Conservation (phyloP, 169 alveolate species). For the Neospora caninum region DNA sequence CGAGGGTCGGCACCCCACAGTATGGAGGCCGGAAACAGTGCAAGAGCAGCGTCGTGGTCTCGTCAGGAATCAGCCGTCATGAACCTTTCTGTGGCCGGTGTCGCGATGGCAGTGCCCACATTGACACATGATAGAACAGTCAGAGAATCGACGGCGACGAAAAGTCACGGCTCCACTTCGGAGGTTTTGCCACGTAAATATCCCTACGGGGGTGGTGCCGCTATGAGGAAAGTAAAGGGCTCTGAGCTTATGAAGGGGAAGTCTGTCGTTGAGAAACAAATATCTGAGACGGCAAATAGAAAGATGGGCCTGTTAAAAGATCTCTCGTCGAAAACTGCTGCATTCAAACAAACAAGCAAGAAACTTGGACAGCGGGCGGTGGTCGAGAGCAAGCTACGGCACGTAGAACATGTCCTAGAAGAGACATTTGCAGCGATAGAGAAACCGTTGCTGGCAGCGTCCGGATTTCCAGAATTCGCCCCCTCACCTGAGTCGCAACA, state of each 20-base stretch:
- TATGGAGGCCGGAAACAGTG: not conserved
- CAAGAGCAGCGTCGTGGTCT: not conserved
- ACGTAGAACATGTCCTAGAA: not conserved
- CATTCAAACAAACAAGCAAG: conserved; percentile 17
- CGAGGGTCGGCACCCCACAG: not conserved
- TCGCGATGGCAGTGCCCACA: not conserved
- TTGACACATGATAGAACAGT: not conserved
- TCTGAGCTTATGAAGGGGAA: not conserved
- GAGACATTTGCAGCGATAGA: not conserved
- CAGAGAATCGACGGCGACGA: not conserved
- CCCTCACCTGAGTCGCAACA: not conserved
- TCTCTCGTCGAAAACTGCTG: not conserved
- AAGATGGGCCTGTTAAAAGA: conserved; percentile 30
- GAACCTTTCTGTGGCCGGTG: conserved; percentile 1
- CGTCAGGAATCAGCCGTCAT: not conserved
- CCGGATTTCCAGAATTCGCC: not conserved
- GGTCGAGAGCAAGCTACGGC: not conserved
- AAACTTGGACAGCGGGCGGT: not conserved
- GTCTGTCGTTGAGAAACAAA: conserved; percentile 2
- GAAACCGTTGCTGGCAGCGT: not conserved
- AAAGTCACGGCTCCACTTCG: not conserved
- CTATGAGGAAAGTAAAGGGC: conserved; percentile 18
- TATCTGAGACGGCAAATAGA: not conserved
- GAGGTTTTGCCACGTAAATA: not conserved
- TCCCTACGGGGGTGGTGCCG: not conserved